A percentile compares a stretch with the other conserved stretches of the same genome.
phyloP scores from a whole-genome alignment of 1,139 yeast genomes.

The Geotrichum macrosporum region DNA sequence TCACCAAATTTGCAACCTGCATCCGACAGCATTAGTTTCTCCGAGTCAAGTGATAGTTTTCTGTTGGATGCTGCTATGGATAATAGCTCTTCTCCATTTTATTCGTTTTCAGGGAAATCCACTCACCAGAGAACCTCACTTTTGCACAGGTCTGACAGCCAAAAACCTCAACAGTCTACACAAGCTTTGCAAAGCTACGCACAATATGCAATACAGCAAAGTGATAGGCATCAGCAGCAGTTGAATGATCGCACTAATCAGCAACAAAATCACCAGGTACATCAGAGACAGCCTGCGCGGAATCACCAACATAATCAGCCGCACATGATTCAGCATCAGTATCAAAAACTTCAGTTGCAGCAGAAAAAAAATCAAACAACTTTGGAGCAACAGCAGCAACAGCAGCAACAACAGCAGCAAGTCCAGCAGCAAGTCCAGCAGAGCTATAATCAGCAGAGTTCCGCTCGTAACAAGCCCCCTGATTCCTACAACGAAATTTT shows the following conservation, averaged over 20 bases:
- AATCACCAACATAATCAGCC: slow-evolving; percentile 22
- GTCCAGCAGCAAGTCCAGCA: slow-evolving; percentile 23
- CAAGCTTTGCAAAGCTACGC: slow-evolving; percentile 12
- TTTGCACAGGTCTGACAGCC: neutral
- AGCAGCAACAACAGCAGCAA: slow-evolving; percentile 25
- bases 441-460: slow-evolving; percentile 5
- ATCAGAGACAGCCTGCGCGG: slow-evolving; percentile 24
- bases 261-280: slow-evolving; percentile 20
- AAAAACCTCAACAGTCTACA: neutral
- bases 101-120: neutral
- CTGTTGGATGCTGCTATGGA: neutral
- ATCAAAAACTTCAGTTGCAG: slow-evolving; percentile 24
- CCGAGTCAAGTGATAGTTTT: neutral
- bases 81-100: neutral
- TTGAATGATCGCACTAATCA: slow-evolving; percentile 18
- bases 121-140: neutral
- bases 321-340: slow-evolving; percentile 10
- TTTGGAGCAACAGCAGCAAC: slow-evolving; percentile 22
- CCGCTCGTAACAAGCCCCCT: neutral
- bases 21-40: neutral
- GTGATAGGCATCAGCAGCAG: slow-evolving; percentile 18
- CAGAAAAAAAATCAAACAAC: slow-evolving; percentile 24
- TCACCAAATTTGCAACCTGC: neutral
- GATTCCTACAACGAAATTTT: slow-evolving; percentile 5
- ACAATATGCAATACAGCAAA: slow-evolving; percentile 10